These are phyloP conservation scores for Mortierella alpina DNA, from an alignment of 192 early-diverging fungal genomes.

Conservation along the genomic window DNA sequence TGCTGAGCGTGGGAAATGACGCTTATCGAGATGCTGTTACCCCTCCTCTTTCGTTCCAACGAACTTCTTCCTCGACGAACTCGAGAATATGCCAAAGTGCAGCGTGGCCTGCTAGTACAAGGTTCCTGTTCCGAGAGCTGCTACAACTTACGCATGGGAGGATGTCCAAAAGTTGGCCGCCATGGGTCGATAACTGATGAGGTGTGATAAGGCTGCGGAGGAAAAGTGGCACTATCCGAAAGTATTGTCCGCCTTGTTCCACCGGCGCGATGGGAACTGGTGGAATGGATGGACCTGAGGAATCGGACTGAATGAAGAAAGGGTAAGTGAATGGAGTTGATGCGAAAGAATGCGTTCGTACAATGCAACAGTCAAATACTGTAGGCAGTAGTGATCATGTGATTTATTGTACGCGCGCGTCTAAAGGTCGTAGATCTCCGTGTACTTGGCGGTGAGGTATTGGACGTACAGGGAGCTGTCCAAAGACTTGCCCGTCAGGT, in stretches of 20 bases:
- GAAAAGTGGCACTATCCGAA: too few species aligned
- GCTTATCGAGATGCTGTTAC: too few species aligned
- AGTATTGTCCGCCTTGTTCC: too few species aligned
- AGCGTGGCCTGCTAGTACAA: too few species aligned
- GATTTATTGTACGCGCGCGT: too few species aligned
- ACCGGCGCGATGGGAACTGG: too few species aligned
- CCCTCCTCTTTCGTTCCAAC: too few species aligned
- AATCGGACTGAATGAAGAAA: background rate
- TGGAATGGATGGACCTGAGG: too few species aligned
- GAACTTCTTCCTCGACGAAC: too few species aligned
- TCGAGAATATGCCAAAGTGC: too few species aligned
- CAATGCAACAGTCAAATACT: background rate
- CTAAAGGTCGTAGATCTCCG: slow-evolving; percentile 49
- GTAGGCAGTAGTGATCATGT: background rate
- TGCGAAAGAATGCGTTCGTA: background rate
- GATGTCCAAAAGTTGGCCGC: slow-evolving; percentile 83
- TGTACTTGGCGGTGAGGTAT: slow-evolving; percentile 54
- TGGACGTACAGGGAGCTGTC: slow-evolving; percentile 34
- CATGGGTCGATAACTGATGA: slow-evolving; percentile 47
- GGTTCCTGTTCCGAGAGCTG: too few species aligned
- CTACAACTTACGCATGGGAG: slow-evolving; percentile 65
- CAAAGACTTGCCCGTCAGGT: slow-evolving; percentile 38
- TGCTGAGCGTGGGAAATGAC: background rate
- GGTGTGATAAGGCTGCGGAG: too few species aligned
- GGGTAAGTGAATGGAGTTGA: background rate